A percentile compares a stretch with the other conserved stretches of the same genome.
Evolutionary conservation across 352 stramenopile species (phyloP).

Genomic region (Elongisporangium undulatum): DNA sequence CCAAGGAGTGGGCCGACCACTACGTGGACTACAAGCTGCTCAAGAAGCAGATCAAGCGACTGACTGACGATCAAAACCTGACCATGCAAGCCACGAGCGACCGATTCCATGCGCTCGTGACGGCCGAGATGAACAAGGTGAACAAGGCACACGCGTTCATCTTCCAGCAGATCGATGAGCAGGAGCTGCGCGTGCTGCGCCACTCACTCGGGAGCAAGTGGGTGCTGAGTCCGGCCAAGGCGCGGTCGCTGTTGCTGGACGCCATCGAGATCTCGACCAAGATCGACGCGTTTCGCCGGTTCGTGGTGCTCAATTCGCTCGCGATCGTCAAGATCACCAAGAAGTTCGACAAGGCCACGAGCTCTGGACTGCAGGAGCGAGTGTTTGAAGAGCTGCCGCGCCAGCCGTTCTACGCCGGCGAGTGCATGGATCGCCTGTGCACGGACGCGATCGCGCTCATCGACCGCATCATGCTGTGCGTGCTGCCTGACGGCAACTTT

Average conservation of each 20-base stretch:
- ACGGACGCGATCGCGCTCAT: constrained; percentile 37
- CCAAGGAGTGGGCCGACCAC: constrained; percentile 47
- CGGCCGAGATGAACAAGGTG: constrained; percentile 49
- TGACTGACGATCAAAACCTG: constrained; percentile 4
- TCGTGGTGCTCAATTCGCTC: constrained; percentile 74
- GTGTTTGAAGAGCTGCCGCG: constrained; percentile 51
- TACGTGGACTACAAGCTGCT: constrained; percentile 85
- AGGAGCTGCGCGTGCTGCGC: constrained; percentile 33
- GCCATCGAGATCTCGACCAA: constrained; percentile 55
- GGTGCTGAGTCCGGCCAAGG: constrained; percentile 50
- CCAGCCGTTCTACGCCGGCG: constrained; percentile 65
- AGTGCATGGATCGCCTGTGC: constrained; percentile 51
- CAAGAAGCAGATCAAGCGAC: constrained; percentile 57
- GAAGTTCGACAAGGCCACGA: constrained; percentile 68
- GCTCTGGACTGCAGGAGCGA: constrained; percentile 17
- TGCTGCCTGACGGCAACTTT: constrained; percentile 68
- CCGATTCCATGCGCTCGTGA: constrained; percentile 28
- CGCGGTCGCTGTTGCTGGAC: constrained; percentile 44
- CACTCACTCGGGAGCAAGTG: constrained; percentile 42
- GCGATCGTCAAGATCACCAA: constrained; percentile 81
- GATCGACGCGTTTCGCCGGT: constrained; percentile 71
- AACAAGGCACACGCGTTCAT: constrained; percentile 58
- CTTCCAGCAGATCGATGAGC: constrained; percentile 35
- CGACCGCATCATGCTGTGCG: constrained; percentile 66
- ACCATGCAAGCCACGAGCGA: constrained; percentile 3